A percentile compares a stretch with the other conserved stretches of the same genome.
Evolutionary conservation across 2,329 filamentous ascomycete genomes (phyloP).

Genomic region (Cladosporium halotolerans): DNA sequence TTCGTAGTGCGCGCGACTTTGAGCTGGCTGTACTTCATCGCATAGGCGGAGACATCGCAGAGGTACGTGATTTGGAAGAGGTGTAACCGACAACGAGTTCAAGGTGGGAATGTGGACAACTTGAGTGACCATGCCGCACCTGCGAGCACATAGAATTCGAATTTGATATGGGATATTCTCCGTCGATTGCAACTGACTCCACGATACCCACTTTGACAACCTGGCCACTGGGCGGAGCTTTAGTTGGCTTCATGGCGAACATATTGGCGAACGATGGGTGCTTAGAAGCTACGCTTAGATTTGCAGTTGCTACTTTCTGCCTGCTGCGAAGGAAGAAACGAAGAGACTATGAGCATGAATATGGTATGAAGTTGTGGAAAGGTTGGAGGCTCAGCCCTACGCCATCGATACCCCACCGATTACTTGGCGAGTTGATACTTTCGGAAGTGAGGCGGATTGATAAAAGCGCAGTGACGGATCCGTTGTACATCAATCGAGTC

Average conservation of each 20-base stretch:
- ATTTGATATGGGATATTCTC: background rate
- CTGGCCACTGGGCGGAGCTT: conserved; percentile 6
- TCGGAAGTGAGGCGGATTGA: too few relatives aligned
- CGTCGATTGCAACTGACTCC: conserved; percentile 5
- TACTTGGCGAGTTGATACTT: too few relatives aligned
- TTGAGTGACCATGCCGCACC: conserved; percentile 35
- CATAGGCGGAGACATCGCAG: conserved; percentile 45
- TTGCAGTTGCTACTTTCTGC: too few relatives aligned
- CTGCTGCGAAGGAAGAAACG: too few relatives aligned
- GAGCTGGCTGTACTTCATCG: conserved; percentile 24
- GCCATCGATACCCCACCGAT: too few relatives aligned
- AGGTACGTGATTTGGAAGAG: conserved; percentile 21
- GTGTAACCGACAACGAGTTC: conserved; percentile 29
- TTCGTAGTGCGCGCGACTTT: background rate
- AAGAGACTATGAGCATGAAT: too few relatives aligned
- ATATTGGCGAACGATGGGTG: background rate
- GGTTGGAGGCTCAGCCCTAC: too few relatives aligned
- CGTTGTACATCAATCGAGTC: too few relatives aligned
- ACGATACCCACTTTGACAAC: conserved; percentile 13
- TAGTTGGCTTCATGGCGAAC: conserved; percentile 13
- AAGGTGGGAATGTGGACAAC: conserved; percentile 48
- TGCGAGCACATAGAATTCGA: background rate
- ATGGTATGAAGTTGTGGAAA: too few relatives aligned
- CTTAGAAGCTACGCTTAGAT: background rate
- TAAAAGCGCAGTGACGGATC: too few relatives aligned